phyloP scores from a whole-genome alignment of 768 basidiomycete species.

The Suillus cothurnatus region DNA sequence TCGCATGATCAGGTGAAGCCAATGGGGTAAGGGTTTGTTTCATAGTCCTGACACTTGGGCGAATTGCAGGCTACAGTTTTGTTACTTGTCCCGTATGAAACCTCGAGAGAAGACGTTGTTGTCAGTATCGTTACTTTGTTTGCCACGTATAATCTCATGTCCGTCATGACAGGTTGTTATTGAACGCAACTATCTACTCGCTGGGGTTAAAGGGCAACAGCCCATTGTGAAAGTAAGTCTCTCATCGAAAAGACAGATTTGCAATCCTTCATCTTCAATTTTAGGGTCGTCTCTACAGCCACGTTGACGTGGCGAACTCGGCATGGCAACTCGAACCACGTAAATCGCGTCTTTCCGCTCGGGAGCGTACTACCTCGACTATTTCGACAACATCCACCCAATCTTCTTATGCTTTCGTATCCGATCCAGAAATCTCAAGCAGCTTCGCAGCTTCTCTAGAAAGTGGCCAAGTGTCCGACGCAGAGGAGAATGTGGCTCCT shows the following conservation, averaged over 20 bases:
- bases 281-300: conserved; percentile 75
- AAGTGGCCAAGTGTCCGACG: conserved; percentile 70
- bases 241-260: conserved; percentile 7
- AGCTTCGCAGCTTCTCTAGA: conserved; percentile 84
- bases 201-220: conserved; percentile 68
- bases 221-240: conserved; percentile 70
- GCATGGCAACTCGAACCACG: conserved; percentile 83
- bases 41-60: conserved; percentile 22
- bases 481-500: conserved; percentile 56
- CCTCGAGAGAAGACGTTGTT: conserved; percentile 69
- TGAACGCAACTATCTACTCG: conserved; percentile 70
- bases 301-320: conserved; percentile 64
- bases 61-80: conserved; percentile 69
- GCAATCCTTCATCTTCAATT: background rate
- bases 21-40: conserved; percentile 16
- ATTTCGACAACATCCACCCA: conserved; percentile 75
- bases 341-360: conserved; percentile 41
- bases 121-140: conserved; percentile 41
- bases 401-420: conserved; percentile 80
- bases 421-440: conserved; percentile 85
- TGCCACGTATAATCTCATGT: conserved; percentile 5
- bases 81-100: conserved; percentile 70
- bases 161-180: conserved; percentile 58
- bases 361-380: conserved; percentile 77
- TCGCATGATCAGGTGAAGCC: conserved; percentile 79